Base-by-base conservation (phyloP, 2,329 filamentous ascomycete genomes). In the Metarhizium humberi region DNA sequence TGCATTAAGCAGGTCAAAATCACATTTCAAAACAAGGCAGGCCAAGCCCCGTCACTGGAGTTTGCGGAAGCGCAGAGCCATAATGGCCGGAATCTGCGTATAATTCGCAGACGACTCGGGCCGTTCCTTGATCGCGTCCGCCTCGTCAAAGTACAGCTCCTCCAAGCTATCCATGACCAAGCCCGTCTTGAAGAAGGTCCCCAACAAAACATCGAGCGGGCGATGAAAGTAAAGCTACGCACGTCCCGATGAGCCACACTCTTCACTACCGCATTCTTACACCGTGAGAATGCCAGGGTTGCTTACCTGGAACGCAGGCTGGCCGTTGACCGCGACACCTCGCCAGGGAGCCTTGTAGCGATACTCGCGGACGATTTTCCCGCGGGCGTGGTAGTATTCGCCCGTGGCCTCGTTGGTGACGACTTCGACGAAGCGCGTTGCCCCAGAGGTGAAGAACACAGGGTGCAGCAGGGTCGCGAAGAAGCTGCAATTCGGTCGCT, bases 391-490 rank as follows among this genome's bases (percentile, higher is more conserved):
- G 8, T 68, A 62, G n/a, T 66, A 62, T 51, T 71, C 64, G 10
- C 71, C 73, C 1, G 69, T 73, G 11, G 52, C 58, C 0, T 65
- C 64, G 51, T 74, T 64, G 45, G 69, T 69, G 20, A 59, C 63
- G n/a, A 73, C 58, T n/a, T 72, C 67, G 45, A 78, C 65, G 25
- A 66, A 64, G 5, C 73, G 70, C 7, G 68, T 63, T 2, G 71
- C 68, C 2, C 69, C 70, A 2, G 74, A 72, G 4, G 76, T 79
- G 60, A 76, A 73, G 64, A 79, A 77, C 4, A 75, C 70, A 6
- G 76, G 76, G 56, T 79, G 76, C 8, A 79, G 71, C 43, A 77
- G 59, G 0, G 74, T 75, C 1, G 70, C 73, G n/a, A 75, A 71
- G 58, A 77, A 77, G 34, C 74, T 75, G 50, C 11, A 16, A 46